Evolutionary conservation across 2,329 filamentous ascomycete species (phyloP), one percentile per base, ranked within the genome.

Genomic region (Aspergillus latus): DNA sequence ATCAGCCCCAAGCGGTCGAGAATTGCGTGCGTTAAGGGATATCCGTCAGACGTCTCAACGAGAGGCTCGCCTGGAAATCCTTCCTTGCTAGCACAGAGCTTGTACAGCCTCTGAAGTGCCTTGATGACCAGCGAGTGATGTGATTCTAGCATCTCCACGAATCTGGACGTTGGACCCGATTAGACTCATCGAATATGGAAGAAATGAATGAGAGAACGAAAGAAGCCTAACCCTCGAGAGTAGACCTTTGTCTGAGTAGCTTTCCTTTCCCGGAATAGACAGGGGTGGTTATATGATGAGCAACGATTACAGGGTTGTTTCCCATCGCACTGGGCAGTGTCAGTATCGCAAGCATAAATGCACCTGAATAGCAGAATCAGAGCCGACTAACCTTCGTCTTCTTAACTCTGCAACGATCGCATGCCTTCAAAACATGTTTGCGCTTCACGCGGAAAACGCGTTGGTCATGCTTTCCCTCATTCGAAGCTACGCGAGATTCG

Each of bases 301-400:
- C 74, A 77, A 49, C 74, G 74, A 56, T 75, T 74, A 60, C 74
- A 77, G 46, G 74, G 74, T 54, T 77, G 74, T 54, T 76, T 76
- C 37, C 74, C 74, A 68, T 77, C 74, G 60, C 74, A 77, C 74
- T 77, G 9, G n/a, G 43, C 43, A 32, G 50, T 56, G 21, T 57
- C 32, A 64, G 62, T 43, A 62, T 56, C 26, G 50, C 47, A 37
- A 54, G 40, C 45, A 16, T 42, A 26, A 21, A 34, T 15, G 10
- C 16, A 21, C 3, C 15, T 21, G 36, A 39, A 49, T 36, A 21
- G 21, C 21, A 21, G 39, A 43, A 51, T 46, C 28, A 59, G 46
- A 36, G 28, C 28, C 52, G 58, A 67, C 63, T 57, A 58, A 76
- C 74, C 69, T 77, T 77, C 55, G 74, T 76, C 62, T 77, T 77